Evolutionary conservation across 1,284 basidiomycete species (phyloP).

Genomic region (Sanghuangporus sanghuang): DNA sequence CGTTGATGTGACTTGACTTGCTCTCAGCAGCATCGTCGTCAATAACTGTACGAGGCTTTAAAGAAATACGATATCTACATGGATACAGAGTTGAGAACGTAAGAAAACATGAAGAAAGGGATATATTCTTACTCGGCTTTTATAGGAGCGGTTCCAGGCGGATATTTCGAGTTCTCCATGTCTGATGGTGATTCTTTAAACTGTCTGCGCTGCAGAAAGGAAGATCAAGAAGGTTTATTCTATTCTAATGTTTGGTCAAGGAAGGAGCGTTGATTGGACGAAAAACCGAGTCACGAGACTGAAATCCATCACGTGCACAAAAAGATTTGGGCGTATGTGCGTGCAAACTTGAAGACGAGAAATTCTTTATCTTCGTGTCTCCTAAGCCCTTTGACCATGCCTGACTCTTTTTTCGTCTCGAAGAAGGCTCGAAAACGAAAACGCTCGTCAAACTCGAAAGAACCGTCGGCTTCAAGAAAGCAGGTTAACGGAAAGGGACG

Average conservation of each 20-base stretch:
- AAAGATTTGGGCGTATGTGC: neutral
- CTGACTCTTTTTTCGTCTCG: slow-evolving; percentile 18
- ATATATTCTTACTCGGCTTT: slow-evolving; percentile 59
- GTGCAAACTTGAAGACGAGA: neutral
- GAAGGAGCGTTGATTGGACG: neutral
- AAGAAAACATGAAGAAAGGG: neutral
- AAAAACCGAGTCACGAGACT: neutral
- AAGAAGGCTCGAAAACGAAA: slow-evolving; percentile 18
- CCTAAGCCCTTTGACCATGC: neutral
- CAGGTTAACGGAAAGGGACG: slow-evolving; percentile 15
- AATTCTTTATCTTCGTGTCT: neutral
- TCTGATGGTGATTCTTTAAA: neutral
- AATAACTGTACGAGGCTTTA: slow-evolving; percentile 33
- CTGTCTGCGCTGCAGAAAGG: neutral
- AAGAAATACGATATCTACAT: slow-evolving; percentile 54
- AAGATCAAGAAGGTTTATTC: neutral
- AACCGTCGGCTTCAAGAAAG: slow-evolving; percentile 4
- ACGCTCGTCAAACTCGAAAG: neutral
- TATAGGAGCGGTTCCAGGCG: slow-evolving; percentile 63
- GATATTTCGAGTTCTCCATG: neutral
- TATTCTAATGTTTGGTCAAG: neutral
- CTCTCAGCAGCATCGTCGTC: slow-evolving; percentile 81
- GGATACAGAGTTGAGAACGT: neutral
- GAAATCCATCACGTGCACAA: neutral
- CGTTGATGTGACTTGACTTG: slow-evolving; percentile 36